These are phyloP conservation scores for Asparagopsis taxiformis DNA, from an alignment of 31 red algal species.

Conservation along the genomic window DNA sequence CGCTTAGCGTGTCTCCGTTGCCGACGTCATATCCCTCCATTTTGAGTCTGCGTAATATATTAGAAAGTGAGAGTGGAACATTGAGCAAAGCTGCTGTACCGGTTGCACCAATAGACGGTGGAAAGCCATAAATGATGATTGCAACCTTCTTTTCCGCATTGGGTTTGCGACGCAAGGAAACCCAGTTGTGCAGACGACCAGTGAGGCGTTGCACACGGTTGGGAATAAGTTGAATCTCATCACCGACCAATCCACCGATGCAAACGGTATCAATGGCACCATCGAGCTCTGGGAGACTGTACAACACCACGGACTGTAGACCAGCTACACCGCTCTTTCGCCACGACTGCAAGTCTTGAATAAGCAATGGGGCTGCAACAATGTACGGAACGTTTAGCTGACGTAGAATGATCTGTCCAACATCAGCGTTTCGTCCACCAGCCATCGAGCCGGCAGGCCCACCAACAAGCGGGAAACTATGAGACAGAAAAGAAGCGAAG, in stretches of 20 bases:
- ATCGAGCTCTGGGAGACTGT: conserved; percentile 72
- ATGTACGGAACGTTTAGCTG: conserved; percentile 68
- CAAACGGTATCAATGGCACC: conserved; percentile 73
- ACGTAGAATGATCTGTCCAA: conserved; percentile 30
- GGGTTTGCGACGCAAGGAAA: conserved; percentile 27
- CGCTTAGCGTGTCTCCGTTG: conserved; percentile 11
- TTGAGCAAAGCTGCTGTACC: conserved; percentile 77
- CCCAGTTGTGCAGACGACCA: conserved; percentile 53
- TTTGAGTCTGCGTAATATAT: conserved; percentile 18
- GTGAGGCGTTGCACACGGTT: conserved; percentile 55
- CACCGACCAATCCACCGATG: conserved; percentile 72
- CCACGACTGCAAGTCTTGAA: conserved; percentile 66
- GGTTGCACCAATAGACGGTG: conserved; percentile 62
- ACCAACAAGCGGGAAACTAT: conserved; percentile 72
- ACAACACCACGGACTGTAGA: conserved; percentile 67
- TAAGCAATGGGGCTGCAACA: conserved; percentile 65
- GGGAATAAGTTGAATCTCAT: conserved; percentile 48
- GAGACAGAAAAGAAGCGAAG: too few relatives aligned
- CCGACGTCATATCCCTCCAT: conserved; percentile 59
- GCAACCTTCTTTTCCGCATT: conserved; percentile 47
- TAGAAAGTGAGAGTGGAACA: conserved; percentile 54
- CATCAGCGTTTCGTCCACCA: conserved; percentile 54
- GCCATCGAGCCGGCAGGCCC: conserved; percentile 79
- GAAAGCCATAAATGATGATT: conserved; percentile 72
- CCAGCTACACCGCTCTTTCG: conserved; percentile 53